phyloP scores from a whole-genome alignment of 768 basidiomycete species.

The Hygrophoropsis aurantiaca region DNA sequence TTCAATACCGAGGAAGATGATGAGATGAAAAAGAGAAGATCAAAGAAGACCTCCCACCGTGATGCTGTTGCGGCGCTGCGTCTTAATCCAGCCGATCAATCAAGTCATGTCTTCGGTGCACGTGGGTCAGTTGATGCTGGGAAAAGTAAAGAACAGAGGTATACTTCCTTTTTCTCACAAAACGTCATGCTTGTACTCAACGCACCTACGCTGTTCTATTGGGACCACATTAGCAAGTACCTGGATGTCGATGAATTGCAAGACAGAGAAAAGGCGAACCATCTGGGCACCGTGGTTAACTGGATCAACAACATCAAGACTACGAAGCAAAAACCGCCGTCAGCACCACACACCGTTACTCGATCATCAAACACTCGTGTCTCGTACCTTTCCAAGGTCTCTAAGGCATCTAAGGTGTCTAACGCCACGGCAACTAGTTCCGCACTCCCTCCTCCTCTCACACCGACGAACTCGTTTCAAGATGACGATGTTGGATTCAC shows the following conservation, averaged over 20 bases:
- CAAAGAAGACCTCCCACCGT: not conserved
- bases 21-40: too few species aligned
- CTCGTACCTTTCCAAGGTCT: not conserved
- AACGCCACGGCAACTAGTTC: not conserved
- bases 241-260: not conserved
- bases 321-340: not conserved
- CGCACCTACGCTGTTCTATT: constrained; percentile 2
- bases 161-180: too few species aligned
- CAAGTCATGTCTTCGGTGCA: not conserved
- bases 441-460: not conserved
- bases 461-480: not conserved
- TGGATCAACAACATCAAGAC: not conserved
- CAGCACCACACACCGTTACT: too few species aligned
- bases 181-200: not conserved
- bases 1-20: too few species aligned
- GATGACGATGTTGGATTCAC: too few species aligned
- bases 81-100: not conserved
- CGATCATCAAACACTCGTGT: too few species aligned
- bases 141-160: not conserved
- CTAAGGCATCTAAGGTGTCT: not conserved
- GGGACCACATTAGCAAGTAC: not conserved
- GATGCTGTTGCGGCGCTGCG: not conserved
- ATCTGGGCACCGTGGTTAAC: not conserved
- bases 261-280: not conserved
- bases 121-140: not conserved